Conservation (phyloP, 1,284 basidiomycete genomes). For the Neolentinus lepideus region DNA sequence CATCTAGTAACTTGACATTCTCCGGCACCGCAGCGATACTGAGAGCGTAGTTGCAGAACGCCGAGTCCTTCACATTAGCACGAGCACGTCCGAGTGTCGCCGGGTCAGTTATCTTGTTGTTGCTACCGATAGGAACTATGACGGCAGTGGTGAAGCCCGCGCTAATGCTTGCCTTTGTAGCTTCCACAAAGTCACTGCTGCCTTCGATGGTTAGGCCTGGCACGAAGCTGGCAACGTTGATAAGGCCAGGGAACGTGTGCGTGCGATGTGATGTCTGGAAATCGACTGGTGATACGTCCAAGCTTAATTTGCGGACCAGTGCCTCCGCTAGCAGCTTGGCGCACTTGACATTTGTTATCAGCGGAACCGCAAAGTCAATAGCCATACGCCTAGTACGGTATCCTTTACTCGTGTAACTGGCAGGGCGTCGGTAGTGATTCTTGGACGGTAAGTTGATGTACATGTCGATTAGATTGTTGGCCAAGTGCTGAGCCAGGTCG, state of each 20-base stretch:
- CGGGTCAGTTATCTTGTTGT: constrained; percentile 60
- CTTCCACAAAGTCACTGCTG: constrained; percentile 60
- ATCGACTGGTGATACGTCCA: constrained; percentile 89
- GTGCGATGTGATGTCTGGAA: constrained; percentile 93
- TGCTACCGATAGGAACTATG: constrained; percentile 67
- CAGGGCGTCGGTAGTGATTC: constrained; percentile 96
- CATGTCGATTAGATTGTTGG: constrained; percentile 95
- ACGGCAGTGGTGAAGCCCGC: constrained; percentile 85
- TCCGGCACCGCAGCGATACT: constrained; percentile 68
- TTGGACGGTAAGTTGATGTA: constrained; percentile 99
- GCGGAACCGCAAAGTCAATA: constrained; percentile 96
- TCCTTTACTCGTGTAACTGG: constrained; percentile 95
- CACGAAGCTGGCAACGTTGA: constrained; percentile 88
- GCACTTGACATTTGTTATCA: constrained; percentile 99
- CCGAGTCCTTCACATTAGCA: constrained; percentile 50
- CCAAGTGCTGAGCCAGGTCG: constrained; percentile 90
- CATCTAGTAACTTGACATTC: constrained; percentile 64
- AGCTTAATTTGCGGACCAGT: constrained; percentile 79
- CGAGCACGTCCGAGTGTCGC: constrained; percentile 65
- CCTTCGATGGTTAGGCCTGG: constrained; percentile 59
- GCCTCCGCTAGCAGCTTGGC: constrained; percentile 97
- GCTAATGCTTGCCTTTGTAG: constrained; percentile 76
- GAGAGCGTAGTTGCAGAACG: constrained; percentile 85
- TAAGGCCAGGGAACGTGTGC: constrained; percentile 87
- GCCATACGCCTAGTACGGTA: constrained; percentile 98